These are phyloP conservation scores for Nemania sp. DNA, from an alignment of 2,329 filamentous ascomycete species.

Conservation along the genomic window DNA sequence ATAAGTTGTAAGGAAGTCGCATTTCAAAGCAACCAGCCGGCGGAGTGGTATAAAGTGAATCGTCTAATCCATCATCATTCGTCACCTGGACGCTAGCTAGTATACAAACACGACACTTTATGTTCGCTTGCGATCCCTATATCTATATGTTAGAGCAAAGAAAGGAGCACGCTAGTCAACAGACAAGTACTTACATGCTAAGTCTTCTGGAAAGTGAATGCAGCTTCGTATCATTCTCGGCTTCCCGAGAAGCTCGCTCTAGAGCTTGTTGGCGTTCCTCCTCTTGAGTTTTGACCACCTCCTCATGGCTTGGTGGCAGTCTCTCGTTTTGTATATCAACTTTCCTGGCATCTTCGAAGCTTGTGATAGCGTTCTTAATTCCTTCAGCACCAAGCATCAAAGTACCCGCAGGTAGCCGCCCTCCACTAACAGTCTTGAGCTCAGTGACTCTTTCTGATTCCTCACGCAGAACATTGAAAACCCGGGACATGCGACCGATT, in stretches of 20 bases:
- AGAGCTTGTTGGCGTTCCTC: slow-evolving; percentile 85
- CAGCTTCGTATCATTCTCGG: slow-evolving; percentile 86
- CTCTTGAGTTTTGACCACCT: slow-evolving; percentile 85
- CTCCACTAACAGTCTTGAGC: slow-evolving; percentile 95
- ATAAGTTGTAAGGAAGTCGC: slow-evolving; percentile 34
- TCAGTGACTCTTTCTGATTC: slow-evolving; percentile 97
- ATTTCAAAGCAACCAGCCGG: slow-evolving; percentile 28
- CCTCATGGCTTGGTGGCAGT: slow-evolving; percentile 90
- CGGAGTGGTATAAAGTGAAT: slow-evolving; percentile 37
- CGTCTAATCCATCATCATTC: slow-evolving; percentile 38
- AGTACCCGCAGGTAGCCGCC: slow-evolving; percentile 91
- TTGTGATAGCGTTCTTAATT: slow-evolving; percentile 97
- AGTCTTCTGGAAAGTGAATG: slow-evolving; percentile 89
- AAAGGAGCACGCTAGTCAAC: slow-evolving; percentile 17
- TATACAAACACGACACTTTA: slow-evolving; percentile 38
- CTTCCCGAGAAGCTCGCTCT: slow-evolving; percentile 86
- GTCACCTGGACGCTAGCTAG: slow-evolving; percentile 39
- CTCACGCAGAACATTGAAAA: slow-evolving; percentile 98
- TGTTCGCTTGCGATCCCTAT: slow-evolving; percentile 53
- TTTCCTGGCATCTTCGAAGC: slow-evolving; percentile 96
- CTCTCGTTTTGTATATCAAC: slow-evolving; percentile 97
- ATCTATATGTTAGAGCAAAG: slow-evolving; percentile 22
- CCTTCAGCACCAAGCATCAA: slow-evolving; percentile 98
- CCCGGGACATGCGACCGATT: slow-evolving; percentile 93
- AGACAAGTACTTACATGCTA: slow-evolving; percentile 83